phyloP scores from a whole-genome alignment of 2,329 filamentous ascomycete species.

The Aureobasidium sp. region DNA sequence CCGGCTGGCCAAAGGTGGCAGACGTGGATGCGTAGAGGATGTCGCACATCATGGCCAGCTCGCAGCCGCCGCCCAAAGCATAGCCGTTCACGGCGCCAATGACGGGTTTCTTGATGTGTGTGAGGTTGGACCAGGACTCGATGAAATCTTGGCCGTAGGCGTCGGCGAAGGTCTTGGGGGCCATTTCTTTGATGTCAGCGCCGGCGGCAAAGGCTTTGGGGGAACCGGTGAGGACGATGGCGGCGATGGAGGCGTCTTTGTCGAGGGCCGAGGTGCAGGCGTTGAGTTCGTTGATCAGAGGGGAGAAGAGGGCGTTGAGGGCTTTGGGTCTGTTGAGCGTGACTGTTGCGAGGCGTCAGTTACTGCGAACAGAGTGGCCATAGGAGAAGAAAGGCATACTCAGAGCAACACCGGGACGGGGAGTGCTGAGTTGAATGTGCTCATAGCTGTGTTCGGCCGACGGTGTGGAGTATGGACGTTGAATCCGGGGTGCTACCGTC shows the following conservation, averaged over 20 bases:
- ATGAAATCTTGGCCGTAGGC: constrained; percentile 92
- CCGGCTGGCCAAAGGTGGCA: constrained; percentile 92
- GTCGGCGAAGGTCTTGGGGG: constrained; percentile 76
- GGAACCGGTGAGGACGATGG: constrained; percentile 81
- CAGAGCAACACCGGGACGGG: constrained; percentile 17
- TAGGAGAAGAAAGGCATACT: not conserved
- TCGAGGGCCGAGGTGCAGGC: constrained; percentile 66
- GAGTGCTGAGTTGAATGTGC: constrained; percentile 33
- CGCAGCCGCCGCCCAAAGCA: constrained; percentile 89
- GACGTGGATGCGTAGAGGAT: constrained; percentile 80
- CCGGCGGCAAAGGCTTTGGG: constrained; percentile 89
- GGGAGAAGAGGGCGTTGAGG: constrained; percentile 86
- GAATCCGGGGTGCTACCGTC: not conserved
- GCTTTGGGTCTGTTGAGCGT: constrained; percentile 87
- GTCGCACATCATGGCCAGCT: constrained; percentile 96
- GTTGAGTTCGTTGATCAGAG: constrained; percentile 86
- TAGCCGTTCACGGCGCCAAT: constrained; percentile 93
- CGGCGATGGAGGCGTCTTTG: constrained; percentile 59
- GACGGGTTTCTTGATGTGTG: constrained; percentile 82
- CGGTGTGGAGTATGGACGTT: constrained; percentile 2
- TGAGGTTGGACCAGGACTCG: constrained; percentile 84
- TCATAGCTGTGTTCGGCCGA: constrained; percentile 15
- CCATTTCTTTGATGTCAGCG: constrained; percentile 99
- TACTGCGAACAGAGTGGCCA: not conserved
- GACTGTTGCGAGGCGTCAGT: constrained; percentile 20